These are phyloP conservation scores for Brassica hybrid DNA, from an alignment of 441 rosid species.

Conservation along the genomic window DNA sequence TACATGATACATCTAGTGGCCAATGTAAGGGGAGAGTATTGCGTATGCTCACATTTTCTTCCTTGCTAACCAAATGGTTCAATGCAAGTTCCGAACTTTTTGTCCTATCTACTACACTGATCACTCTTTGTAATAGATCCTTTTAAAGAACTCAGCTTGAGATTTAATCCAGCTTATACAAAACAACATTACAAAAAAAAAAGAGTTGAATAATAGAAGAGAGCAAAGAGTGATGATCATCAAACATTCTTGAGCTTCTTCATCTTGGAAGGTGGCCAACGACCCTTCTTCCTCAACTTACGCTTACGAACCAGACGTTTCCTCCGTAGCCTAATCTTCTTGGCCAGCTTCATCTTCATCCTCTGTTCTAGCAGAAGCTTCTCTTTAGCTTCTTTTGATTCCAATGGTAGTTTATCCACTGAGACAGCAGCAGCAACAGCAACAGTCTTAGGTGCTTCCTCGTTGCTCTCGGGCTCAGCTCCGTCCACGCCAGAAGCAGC, in stretches of 20 bases:
- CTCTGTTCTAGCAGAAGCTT: conserved; percentile 68
- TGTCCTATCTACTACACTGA: not conserved
- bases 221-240: conserved; percentile 38
- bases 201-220: not conserved
- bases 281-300: conserved; percentile 92
- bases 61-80: conserved; percentile 40
- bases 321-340: conserved; percentile 82
- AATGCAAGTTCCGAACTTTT: not conserved
- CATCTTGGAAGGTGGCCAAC: conserved; percentile 99
- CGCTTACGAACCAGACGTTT: conserved; percentile 84
- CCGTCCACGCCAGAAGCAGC: conserved; percentile 61
- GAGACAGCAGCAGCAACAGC: conserved; percentile 38
- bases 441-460: conserved; percentile 45
- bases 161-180: conserved; percentile 14
- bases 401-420: conserved; percentile 73
- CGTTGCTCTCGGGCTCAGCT: conserved; percentile 40
- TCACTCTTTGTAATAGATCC: conserved; percentile 8
- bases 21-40: too few species aligned
- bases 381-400: conserved; percentile 81
- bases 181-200: conserved; percentile 24
- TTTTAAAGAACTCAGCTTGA: conserved; percentile 16
- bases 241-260: conserved; percentile 88
- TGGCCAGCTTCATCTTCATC: conserved; percentile 88
- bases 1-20: too few species aligned
- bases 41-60: conserved; percentile 49